These are phyloP conservation scores for Albatrellus ellisii DNA, from an alignment of 768 basidiomycete species.

Conservation along the genomic window DNA sequence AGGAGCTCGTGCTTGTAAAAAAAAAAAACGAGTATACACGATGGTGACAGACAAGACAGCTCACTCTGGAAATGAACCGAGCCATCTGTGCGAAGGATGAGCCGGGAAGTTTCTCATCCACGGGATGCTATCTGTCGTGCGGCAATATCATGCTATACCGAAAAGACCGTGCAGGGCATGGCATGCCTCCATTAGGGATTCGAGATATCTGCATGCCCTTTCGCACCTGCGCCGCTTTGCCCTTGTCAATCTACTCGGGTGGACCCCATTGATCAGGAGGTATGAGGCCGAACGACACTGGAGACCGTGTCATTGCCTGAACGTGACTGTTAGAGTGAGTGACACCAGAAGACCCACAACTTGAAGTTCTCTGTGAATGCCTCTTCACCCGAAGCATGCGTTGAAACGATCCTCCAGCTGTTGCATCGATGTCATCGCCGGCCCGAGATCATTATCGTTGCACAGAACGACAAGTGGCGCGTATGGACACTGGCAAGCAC, in stretches of 20 bases:
- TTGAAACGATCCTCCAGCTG: conserved; percentile 50
- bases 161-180: not conserved
- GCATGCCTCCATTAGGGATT: conserved; percentile 7
- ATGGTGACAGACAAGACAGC: conserved; percentile 3
- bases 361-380: conserved; percentile 43
- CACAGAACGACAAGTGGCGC: conserved; percentile 47
- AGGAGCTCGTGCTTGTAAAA: conserved; percentile 76
- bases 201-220: conserved; percentile 23
- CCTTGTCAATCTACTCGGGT: conserved; percentile 39
- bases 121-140: too few species aligned
- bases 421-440: conserved; percentile 35
- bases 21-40: conserved; percentile 17
- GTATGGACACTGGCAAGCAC: too few species aligned
- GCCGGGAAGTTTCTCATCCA: too few species aligned
- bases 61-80: conserved; percentile 35
- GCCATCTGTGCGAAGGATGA: too few species aligned
- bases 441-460: conserved; percentile 31
- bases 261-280: conserved; percentile 34
- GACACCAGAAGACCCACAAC: conserved; percentile 15
- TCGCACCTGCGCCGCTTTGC: conserved; percentile 27
- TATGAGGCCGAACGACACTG: conserved; percentile 29
- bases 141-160: not conserved
- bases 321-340: conserved; percentile 16
- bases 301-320: conserved; percentile 18
- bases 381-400: conserved; percentile 39